Conservation (phyloP, 257 asterid genomes). For the Mentha longifolia region DNA sequence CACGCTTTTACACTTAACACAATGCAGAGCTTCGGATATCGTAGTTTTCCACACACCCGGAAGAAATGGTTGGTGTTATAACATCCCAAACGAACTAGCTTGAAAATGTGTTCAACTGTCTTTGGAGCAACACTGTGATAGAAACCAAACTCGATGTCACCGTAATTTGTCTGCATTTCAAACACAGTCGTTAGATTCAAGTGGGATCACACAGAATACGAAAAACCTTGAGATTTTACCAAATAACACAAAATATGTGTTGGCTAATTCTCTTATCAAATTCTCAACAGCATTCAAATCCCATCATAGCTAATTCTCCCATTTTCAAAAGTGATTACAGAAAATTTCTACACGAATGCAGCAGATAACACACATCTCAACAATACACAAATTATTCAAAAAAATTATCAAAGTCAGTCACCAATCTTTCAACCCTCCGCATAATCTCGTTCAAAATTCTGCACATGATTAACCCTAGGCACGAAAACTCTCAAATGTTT, state of each 20-base stretch:
- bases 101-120: constrained; percentile 92
- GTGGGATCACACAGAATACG: not conserved
- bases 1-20: constrained; percentile 22
- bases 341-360: not conserved
- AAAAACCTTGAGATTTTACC: not conserved
- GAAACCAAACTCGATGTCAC: constrained; percentile 79
- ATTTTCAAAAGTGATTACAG: not conserved
- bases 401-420: constrained; percentile 10
- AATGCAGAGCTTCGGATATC: constrained; percentile 5
- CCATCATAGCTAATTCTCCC: constrained; percentile 1
- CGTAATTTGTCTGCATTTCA: constrained; percentile 62
- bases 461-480: not conserved
- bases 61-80: constrained; percentile 94
- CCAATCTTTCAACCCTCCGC: constrained; percentile 21
- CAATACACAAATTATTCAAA: not conserved
- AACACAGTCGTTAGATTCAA: constrained; percentile 26
- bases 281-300: constrained; percentile 14
- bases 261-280: constrained; percentile 15
- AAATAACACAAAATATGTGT: not conserved
- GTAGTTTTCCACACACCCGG: constrained; percentile 55
- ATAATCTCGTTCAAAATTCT: not conserved
- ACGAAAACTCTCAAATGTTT: not conserved
- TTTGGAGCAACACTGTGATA: constrained; percentile 75
- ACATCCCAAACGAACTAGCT: constrained; percentile 88
- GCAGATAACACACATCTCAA: no score